A percentile compares a stretch with the other conserved stretches of the same genome.
Evolutionary conservation across 441 rosid genomes (phyloP).

Genomic region (Aleurites moluccanus): DNA sequence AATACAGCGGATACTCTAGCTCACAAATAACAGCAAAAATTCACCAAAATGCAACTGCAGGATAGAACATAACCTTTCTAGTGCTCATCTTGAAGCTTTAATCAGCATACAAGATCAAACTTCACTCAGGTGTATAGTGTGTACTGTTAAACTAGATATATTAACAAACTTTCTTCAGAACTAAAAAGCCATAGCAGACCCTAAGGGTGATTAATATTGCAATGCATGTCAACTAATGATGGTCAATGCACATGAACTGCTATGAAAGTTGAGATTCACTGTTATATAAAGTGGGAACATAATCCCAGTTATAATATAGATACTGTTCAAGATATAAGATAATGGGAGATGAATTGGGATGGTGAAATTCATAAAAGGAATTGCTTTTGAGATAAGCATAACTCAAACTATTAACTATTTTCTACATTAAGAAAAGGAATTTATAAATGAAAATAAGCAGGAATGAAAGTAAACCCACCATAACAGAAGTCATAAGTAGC

Average conservation of each 20-base stretch:
- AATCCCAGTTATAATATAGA: not conserved
- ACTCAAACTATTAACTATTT: not conserved
- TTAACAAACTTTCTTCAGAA: not conserved
- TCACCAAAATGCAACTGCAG: not conserved
- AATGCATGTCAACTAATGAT: not conserved
- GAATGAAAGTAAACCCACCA: constrained; percentile 42
- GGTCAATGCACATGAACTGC: too few species aligned
- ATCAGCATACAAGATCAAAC: not conserved
- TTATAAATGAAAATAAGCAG: not conserved
- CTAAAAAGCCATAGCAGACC: not conserved
- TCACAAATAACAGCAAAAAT: not conserved
- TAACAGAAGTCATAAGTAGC: constrained; percentile 79
- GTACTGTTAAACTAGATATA: not conserved
- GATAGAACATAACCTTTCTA: not conserved
- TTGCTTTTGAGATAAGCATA: not conserved
- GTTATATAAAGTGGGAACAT: not conserved
- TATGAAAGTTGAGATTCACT: not conserved
- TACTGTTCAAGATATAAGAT: not conserved
- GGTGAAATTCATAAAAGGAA: not conserved
- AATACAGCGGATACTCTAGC: not conserved
- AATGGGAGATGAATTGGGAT: not conserved
- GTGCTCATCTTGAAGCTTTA: not conserved
- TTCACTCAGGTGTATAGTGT: too few species aligned
- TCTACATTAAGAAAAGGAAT: not conserved
- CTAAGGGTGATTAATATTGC: not conserved